Evolutionary conservation across 192 early-diverging fungal species (phyloP), one percentile per base, ranked within the genome.

Genomic region (Physocladia obscura): DNA sequence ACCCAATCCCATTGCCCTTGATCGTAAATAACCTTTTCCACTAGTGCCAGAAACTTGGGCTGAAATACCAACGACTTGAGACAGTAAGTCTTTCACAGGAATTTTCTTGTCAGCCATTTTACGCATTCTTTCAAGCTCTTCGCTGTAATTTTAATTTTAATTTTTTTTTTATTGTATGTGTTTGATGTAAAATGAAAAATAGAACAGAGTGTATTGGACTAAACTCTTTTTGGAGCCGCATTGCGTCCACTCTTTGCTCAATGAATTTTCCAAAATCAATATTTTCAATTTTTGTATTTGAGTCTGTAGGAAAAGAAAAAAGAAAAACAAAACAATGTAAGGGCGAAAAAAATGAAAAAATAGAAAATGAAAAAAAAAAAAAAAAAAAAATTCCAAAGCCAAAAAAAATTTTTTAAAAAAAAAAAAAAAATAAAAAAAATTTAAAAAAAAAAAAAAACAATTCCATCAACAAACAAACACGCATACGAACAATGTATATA

Each of bases 211-310:
- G 30, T 0, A 35, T 5, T 51, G 50, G 2, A 37, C 52, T 67
- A 31, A 36, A 82, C 81, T 82, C 74, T 76, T 82, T 82, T 58
- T 82, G 81, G 19, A 65, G 72, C 22, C 81, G 52, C 74, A 80
- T 44, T 4, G 76, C 39, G 50, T 82, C 81, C 2, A 82, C 56
- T 29, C 69, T 49, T 27, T 55, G 71, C 52, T 82, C 81, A 11
- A 51, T 39, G 58, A 59, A 77, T 38, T 74, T 77, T 2, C 22
- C 35, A 21, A 71, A 54, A 71, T 80, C 78, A 29, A 77, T 57
- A 1, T 30, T n/a, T 60, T 70, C 58, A 8, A 47, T 1, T 13
- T 74, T 60, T 11, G 21, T 13, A 30, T 36, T 17, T 8, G 44
- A 38, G 17, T 40, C 44, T 74, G 32, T 26, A 31, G n/a, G n/a